Evolutionary conservation across 2,329 filamentous ascomycete genomes (phyloP), one percentile per base, ranked within the genome.

Genomic region (Colletotrichum tanaceti): DNA sequence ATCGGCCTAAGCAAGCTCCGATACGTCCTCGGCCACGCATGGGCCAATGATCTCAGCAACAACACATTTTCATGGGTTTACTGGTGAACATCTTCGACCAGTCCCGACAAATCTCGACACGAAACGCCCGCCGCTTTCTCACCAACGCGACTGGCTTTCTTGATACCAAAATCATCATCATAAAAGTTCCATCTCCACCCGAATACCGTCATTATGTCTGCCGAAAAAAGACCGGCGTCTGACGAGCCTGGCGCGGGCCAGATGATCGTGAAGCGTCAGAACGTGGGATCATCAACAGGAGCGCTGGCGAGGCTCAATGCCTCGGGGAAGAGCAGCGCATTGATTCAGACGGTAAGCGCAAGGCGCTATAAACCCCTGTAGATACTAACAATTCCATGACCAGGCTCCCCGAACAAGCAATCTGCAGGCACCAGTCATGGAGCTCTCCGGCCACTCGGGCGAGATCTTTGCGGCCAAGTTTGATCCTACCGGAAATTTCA

Each of bases 391-490:
- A 63, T 74, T 43, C 73, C 10, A 39, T 53, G 70, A 55, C 22
- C 79, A 97, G 94, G 87, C 88, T 71, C 88, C 91, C 62, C 88
- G 93, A 74, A 94, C 93, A 54, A 97, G 93, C 78, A 89, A 88
- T 60, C 86, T 99, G 38, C 90, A 97, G 78, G 92, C 95, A 66
- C 94, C 95, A 1, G 91, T 98, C 52, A 98, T 98, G 94, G 93
- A 98, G 80, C 84, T 99, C 63, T 91, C 91, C 58, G 94, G 93
- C 76, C 88, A 88, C 77, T 83, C 84, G n/a, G 94, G 93, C 22
- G 96, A 99, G 82, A 89, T 99, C 55, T 98, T 98, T 77, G 87
- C 93, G 28, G 92, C 93, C 57, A 91, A 93, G 76, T 99, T 99
- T 77, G 93, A 98, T 77, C 91, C 93, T 3, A 91, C 91, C 2